These are phyloP conservation scores for Apiospora phragmitis DNA, from an alignment of 2,329 filamentous ascomycete species.

Conservation along the genomic window DNA sequence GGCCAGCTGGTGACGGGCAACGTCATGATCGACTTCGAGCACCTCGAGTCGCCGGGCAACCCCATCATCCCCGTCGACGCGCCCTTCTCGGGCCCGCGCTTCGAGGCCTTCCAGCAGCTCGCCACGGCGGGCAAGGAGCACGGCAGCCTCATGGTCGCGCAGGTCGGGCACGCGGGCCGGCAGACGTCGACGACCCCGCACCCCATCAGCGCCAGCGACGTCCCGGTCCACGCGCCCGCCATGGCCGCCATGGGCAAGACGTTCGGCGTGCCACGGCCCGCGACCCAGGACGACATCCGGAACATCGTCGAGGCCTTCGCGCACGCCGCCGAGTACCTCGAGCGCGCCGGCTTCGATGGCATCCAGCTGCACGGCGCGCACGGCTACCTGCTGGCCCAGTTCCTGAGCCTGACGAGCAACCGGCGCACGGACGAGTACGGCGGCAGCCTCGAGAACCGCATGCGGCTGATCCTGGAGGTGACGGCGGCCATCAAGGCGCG, in stretches of 20 bases:
- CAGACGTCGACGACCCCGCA: conserved; percentile 41
- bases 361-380: conserved; percentile 54
- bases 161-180: conserved; percentile 64
- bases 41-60: conserved; percentile 57
- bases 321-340: conserved; percentile 52
- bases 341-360: conserved; percentile 62
- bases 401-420: conserved; percentile 50
- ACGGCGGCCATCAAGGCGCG: conserved; percentile 36
- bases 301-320: conserved; percentile 50
- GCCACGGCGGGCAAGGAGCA: conserved; percentile 56
- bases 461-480: conserved; percentile 47
- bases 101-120: conserved; percentile 60
- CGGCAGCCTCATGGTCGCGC: conserved; percentile 60
- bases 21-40: conserved; percentile 62
- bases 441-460: conserved; percentile 46
- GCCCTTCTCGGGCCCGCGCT: conserved; percentile 51
- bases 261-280: conserved; percentile 52
- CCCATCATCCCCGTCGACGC: conserved; percentile 56
- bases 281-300: conserved; percentile 55
- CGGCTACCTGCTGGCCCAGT: conserved; percentile 55
- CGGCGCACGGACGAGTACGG: conserved; percentile 52
- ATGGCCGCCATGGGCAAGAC: conserved; percentile 22
- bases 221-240: conserved; percentile 28
- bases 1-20: conserved; percentile 64
- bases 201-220: conserved; percentile 42